A percentile compares a stretch with the other conserved stretches of the same genome.
phyloP scores from a whole-genome alignment of 2,329 filamentous ascomycete species.

The Trichoderma simmonsii region DNA sequence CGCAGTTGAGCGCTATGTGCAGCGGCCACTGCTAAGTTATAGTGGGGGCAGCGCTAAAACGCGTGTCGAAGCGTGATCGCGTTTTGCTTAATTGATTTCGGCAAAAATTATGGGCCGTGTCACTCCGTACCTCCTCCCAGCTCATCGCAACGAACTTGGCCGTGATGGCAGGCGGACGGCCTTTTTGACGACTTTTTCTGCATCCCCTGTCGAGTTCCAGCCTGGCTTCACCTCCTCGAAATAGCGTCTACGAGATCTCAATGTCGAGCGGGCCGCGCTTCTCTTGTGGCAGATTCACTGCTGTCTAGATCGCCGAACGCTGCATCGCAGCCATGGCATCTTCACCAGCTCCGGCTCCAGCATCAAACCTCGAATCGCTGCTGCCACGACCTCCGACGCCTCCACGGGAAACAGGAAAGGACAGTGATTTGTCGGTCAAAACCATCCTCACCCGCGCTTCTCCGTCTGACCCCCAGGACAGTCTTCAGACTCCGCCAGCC shows the following conservation, averaged over 20 bases:
- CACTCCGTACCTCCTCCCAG: constrained; percentile 11
- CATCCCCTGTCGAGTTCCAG: not conserved
- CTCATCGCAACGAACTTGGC: not conserved
- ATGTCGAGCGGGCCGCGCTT: constrained; percentile 20
- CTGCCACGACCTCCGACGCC: constrained; percentile 64
- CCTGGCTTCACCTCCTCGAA: not conserved
- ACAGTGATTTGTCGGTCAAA: constrained; percentile 36
- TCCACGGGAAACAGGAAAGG: constrained; percentile 52
- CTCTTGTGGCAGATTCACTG: constrained; percentile 28
- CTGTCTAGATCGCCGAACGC: constrained; percentile 40
- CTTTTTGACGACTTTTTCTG: not conserved
- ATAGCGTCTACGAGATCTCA: not conserved
- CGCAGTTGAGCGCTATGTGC: not conserved
- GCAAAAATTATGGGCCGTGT: constrained; percentile 13
- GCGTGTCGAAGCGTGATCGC: constrained; percentile 21
- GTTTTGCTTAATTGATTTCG: constrained; percentile 20
- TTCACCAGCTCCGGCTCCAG: constrained; percentile 36
- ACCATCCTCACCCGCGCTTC: constrained; percentile 35
- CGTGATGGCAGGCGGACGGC: constrained; percentile 1
- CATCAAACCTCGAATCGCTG: constrained; percentile 48
- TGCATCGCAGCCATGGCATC: constrained; percentile 43
- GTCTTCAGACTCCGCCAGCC: constrained; percentile 51
- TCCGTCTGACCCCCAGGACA: constrained; percentile 37
- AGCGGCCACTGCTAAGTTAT: not conserved
- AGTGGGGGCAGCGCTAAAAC: constrained; percentile 17